Evolutionary conservation across 805 yeast genomes (phyloP).

Genomic region (Saccharomycopsis oosterbeekiorum): DNA sequence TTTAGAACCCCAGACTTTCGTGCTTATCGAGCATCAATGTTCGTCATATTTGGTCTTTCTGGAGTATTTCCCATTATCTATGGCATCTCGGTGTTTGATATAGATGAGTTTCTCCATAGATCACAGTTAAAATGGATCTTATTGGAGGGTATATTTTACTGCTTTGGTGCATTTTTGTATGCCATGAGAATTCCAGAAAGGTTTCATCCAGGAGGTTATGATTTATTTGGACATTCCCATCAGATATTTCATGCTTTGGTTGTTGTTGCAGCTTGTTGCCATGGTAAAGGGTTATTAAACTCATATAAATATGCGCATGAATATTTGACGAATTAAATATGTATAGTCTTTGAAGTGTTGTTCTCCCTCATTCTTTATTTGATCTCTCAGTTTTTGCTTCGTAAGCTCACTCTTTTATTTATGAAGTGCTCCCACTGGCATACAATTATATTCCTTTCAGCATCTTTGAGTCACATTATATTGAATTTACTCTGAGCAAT

Average conservation of each 20-base stretch:
- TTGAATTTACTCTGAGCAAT: no score
- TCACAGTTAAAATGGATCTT: constrained; percentile 54
- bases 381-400: no score
- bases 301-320: constrained; percentile 45
- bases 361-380: no score
- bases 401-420: no score
- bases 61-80: constrained; percentile 60
- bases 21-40: constrained; percentile 66
- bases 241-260: constrained; percentile 76
- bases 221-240: constrained; percentile 71
- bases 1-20: constrained; percentile 69
- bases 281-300: constrained; percentile 50
- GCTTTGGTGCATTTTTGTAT: constrained; percentile 69
- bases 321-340: constrained; percentile 3
- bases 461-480: no score
- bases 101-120: constrained; percentile 36
- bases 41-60: constrained; percentile 70
- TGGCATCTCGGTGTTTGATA: constrained; percentile 44
- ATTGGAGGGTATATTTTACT: constrained; percentile 65
- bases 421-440: no score
- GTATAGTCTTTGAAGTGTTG: background rate
- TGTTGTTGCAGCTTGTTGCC: constrained; percentile 67
- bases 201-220: constrained; percentile 50
- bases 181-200: constrained; percentile 76
- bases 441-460: no score